Percentiles rank a stretch among this genome's conserved stretches.
These are phyloP conservation scores for Penicillium cinerascens DNA, from an alignment of 495 filamentous ascomycete genomes.

Conservation along the genomic window DNA sequence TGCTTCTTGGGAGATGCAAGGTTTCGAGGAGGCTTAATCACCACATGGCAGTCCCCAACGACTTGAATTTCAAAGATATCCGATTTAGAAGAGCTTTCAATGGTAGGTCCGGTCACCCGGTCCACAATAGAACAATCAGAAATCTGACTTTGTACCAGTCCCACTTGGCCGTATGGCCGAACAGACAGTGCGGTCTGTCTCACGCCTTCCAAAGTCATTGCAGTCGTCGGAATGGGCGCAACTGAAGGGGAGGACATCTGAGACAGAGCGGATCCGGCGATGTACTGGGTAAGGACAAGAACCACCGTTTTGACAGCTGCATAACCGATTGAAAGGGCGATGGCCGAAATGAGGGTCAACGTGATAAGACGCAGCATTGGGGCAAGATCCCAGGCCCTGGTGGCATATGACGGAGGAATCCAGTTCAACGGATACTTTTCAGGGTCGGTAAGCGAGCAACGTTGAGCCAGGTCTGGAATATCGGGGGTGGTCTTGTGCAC, in stretches of 20 bases:
- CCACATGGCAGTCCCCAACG: conserved; percentile 58
- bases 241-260: conserved; percentile 13
- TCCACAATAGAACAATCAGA: conserved; percentile 14
- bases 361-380: conserved; percentile 38
- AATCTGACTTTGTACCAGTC: conserved; percentile 8
- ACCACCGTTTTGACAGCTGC: conserved; percentile 22
- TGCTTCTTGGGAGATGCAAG: conserved; percentile 46
- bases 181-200: conserved; percentile 28
- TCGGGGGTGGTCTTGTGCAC: conserved; percentile 22
- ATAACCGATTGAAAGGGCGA: conserved; percentile 37
- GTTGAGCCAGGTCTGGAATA: conserved; percentile 3
- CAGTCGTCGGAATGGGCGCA: conserved; percentile 15
- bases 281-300: conserved; percentile 25
- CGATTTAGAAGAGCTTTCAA: conserved; percentile 13
- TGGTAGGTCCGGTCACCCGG: conserved; percentile 16
- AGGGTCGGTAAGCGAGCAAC: conserved; percentile 15
- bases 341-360: conserved; percentile 38
- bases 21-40: conserved; percentile 54
- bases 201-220: conserved; percentile 14
- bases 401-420: conserved; percentile 24
- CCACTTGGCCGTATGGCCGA: conserved; percentile 17
- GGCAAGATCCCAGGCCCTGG: conserved; percentile 36
- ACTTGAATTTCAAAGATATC: conserved; percentile 58
- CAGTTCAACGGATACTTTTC: conserved; percentile 32
- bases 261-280: conserved; percentile 25